Evolutionary conservation across 495 filamentous ascomycete species (phyloP), one percentile per base, ranked within the genome.

Genomic region (Penicillium fimorum): DNA sequence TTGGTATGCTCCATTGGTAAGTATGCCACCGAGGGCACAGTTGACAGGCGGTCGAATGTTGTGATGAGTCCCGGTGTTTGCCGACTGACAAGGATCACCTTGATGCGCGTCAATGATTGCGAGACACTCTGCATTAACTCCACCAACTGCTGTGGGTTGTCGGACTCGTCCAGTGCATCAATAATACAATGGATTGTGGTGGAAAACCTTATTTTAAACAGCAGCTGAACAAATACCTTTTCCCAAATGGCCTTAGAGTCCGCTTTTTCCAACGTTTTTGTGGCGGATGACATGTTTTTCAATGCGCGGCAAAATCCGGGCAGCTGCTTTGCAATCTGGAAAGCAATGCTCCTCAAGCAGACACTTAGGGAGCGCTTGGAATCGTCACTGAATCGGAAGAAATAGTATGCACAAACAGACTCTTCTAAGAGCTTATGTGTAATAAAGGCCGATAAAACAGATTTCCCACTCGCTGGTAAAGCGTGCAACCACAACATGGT

Each of bases 81-180:
- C 3, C 53, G 53, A 49, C 53, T 56, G 7, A 49, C 30, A 25
- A 56, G 20, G n/a, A 56, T 22, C 0, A 56, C 44, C 12, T 41
- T 38, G 35, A 56, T 56, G 10, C 15, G 35, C 9, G 33, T 42
- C 18, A 12, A 43, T 12, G 32, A 40, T 24, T n/a, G 15, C 5
- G 15, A 6, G 0, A 56, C 27, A 5, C 25, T 20, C 18, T 18
- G 15, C 8, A 56, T 15, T 15, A 56, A 7, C 8, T 49, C 33
- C 1, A 56, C 8, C 6, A 50, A n/a, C 8, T 41, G 22, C 29
- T 42, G 35, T 2, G 46, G 8, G 6, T 43, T 24, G 3, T 47
- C 43, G 7, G 48, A 27, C 17, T 58, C 56, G 13, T 58, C 56
- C 30, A 58, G 22, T 11, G 41, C 56, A 43, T 58, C 56, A 3